A percentile compares a stretch with the other conserved stretches of the same genome.
phyloP scores from a whole-genome alignment of 768 basidiomycete genomes.

The Leccinum aurantiacum region DNA sequence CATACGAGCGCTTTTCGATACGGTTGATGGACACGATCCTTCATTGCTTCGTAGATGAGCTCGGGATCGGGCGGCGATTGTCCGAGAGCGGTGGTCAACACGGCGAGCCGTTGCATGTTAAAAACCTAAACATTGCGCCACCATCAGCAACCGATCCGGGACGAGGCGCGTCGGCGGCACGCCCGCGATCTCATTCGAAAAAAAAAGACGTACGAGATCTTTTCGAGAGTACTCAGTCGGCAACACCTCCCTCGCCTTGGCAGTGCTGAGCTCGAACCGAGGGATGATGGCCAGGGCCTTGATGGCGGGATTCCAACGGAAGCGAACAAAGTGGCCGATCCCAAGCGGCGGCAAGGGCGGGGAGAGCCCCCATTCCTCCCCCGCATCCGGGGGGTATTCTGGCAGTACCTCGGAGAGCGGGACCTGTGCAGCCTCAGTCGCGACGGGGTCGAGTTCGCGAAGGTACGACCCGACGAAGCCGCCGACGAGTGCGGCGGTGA shows the following conservation, averaged over 20 bases:
- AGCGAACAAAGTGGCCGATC: constrained; percentile 93
- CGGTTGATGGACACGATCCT: constrained; percentile 96
- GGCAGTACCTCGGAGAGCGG: constrained; percentile 95
- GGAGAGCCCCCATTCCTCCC: constrained; percentile 85
- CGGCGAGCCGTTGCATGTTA: constrained; percentile 94
- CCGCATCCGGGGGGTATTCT: constrained; percentile 92
- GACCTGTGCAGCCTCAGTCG: constrained; percentile 81
- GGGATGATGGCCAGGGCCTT: constrained; percentile 95
- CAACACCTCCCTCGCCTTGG: constrained; percentile 88
- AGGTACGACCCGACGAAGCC: constrained; percentile 98
- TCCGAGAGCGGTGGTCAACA: constrained; percentile 90
- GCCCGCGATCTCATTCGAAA: not conserved
- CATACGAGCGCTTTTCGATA: constrained; percentile 85
- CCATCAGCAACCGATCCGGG: not conserved
- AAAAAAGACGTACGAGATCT: constrained; percentile 65
- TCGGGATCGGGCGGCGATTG: constrained; percentile 90
- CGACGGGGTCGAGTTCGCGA: constrained; percentile 79
- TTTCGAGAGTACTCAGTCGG: constrained; percentile 82
- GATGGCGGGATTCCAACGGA: constrained; percentile 81
- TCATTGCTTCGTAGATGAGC: constrained; percentile 99
- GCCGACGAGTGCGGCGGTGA: constrained; percentile 94
- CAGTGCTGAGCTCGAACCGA: constrained; percentile 93
- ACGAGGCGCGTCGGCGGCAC: not conserved
- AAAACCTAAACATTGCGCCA: constrained; percentile 64
- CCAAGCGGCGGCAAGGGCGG: constrained; percentile 87